Evolutionary conservation across 2,329 filamentous ascomycete genomes (phyloP), one percentile per base, ranked within the genome.

Genomic region (Fusarium tjaetaba): DNA sequence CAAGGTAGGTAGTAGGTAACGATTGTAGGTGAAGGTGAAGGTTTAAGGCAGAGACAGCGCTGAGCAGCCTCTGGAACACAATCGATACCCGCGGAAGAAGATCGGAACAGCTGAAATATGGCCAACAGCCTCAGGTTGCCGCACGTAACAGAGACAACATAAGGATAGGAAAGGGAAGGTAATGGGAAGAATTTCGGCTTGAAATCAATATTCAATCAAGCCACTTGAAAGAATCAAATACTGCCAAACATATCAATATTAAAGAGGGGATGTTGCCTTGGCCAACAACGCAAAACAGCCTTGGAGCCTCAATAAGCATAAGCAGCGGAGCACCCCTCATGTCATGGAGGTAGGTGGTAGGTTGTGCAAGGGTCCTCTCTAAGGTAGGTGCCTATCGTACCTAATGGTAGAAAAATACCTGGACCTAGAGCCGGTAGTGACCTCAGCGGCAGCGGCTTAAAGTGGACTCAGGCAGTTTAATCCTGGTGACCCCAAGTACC

Each of bases 71-170:
- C 62, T 78, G 68, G 76, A 77, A 77, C 64, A 57, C 36, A 30
- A 73, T 74, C 65, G 76, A 77, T 64, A 34, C 53, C 32, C 65
- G 34, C 72, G 74, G 70, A 60, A 74, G 71, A 76, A 76, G 69
- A 72, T 72, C 62, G 73, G 70, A 71, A 60, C 42, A 52, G 36
- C 51, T 60, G 41, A 32, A 28, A 57, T 32, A 70, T 70, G 69
- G 72, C 55, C 42, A 46, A 48, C 38, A 55, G 30, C 42, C 59
- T 61, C 34, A 59, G 58, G 62, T 53, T 68, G 65, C 59, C 65
- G 48, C 65, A 62, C 61, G 61, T 46, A 69, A 55, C 14, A 36
- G 34, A 62, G 62, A 52, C 55, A 65, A 46, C 18, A 41, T 36
- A 28, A 24, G 34, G 36, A 10, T 57, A 53, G 11, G 26, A 24